phyloP scores from a whole-genome alignment of 352 stramenopile genomes.

The Pythium graminicola region DNA sequence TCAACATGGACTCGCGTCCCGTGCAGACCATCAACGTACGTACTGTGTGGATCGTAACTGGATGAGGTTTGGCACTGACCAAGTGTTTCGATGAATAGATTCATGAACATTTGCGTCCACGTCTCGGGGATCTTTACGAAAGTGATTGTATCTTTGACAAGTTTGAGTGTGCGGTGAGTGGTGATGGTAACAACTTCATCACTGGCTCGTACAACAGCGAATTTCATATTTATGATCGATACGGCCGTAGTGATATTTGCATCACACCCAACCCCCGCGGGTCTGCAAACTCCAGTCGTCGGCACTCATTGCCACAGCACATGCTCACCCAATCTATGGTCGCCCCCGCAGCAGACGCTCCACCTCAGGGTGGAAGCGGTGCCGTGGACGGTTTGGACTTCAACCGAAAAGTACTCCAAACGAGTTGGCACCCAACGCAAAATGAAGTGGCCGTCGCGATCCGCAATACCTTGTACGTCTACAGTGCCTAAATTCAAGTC shows the following conservation, averaged over 20 bases:
- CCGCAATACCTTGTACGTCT: slow-evolving; percentile 82
- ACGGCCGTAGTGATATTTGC: slow-evolving; percentile 68
- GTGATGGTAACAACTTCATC: slow-evolving; percentile 89
- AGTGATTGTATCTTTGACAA: slow-evolving; percentile 98
- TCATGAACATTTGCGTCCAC: slow-evolving; percentile 88
- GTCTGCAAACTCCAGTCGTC: slow-evolving; percentile 31
- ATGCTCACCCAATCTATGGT: slow-evolving; percentile 57
- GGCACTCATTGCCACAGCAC: slow-evolving; percentile 66
- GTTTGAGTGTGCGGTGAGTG: slow-evolving; percentile 91
- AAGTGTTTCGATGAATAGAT: slow-evolving; percentile 62
- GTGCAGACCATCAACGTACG: slow-evolving; percentile 90
- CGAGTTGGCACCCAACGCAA: slow-evolving; percentile 74
- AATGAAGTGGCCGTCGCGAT: slow-evolving; percentile 79
- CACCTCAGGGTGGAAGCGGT: not conserved
- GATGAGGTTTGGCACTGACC: no score
- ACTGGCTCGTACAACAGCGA: slow-evolving; percentile 94
- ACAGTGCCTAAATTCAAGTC: no score
- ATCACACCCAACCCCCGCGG: slow-evolving; percentile 49
- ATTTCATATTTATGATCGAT: slow-evolving; percentile 90
- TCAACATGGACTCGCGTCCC: slow-evolving; percentile 91
- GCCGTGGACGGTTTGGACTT: slow-evolving; percentile 59
- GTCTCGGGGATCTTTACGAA: slow-evolving; percentile 91
- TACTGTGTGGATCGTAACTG: no score
- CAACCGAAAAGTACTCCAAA: slow-evolving; percentile 81
- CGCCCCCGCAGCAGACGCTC: slow-evolving; percentile 18